A percentile compares a stretch with the other conserved stretches of the same genome.
Evolutionary conservation across 192 early-diverging fungal genomes (phyloP).

Genomic region (Backusella morwellensis): DNA sequence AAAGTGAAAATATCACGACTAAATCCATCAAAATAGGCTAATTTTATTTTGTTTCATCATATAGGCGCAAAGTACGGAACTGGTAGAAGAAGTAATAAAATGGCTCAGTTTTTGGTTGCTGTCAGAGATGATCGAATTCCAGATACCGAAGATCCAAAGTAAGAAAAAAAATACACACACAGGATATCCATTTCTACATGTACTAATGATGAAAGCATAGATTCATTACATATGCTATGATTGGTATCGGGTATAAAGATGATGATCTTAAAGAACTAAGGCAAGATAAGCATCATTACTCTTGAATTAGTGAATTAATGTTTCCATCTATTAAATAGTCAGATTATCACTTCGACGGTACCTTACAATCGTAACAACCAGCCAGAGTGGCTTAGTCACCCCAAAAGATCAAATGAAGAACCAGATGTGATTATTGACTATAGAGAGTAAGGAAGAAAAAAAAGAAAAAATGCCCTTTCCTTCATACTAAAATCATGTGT

Average conservation of each 20-base stretch:
- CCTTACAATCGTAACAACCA: slow-evolving; percentile 6
- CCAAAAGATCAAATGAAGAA: background rate
- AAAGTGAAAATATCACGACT: background rate
- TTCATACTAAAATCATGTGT: no score
- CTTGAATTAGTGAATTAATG: no score
- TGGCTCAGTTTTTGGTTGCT: slow-evolving; percentile 61
- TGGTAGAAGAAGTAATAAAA: slow-evolving; percentile 54
- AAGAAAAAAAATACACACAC: background rate
- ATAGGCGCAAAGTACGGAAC: slow-evolving; percentile 53
- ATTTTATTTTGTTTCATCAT: background rate
- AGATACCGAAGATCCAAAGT: slow-evolving; percentile 11
- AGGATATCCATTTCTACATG: background rate
- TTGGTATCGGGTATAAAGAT: slow-evolving; percentile 67
- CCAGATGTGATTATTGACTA: slow-evolving; percentile 8
- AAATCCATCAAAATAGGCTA: background rate
- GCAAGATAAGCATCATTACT: slow-evolving; percentile 23
- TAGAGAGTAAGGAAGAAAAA: background rate
- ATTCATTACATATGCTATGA: slow-evolving; percentile 61
- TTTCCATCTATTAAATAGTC: background rate
- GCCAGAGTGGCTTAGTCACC: background rate
- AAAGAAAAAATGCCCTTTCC: no score
- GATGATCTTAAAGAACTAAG: slow-evolving; percentile 59
- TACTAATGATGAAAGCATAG: slow-evolving; percentile 2
- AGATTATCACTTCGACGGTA: background rate
- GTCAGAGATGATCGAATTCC: slow-evolving; percentile 41